Evolutionary conservation across 2,329 filamentous ascomycete species (phyloP).

Genomic region (Beauveria bassiana): DNA sequence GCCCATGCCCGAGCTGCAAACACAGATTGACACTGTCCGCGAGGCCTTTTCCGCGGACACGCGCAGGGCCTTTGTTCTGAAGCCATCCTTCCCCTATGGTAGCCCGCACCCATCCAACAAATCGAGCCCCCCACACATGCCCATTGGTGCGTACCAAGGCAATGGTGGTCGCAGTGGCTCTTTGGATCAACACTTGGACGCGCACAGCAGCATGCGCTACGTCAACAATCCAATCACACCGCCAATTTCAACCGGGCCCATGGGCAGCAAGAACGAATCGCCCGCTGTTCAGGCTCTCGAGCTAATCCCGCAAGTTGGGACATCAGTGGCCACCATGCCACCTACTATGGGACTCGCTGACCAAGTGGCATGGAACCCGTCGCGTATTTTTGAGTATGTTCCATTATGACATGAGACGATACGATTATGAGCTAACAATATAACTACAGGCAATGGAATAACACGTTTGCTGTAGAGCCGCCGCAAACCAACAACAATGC

Average conservation of each 20-base stretch:
- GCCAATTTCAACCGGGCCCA: slow-evolving; percentile 65
- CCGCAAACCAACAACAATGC: slow-evolving; percentile 35
- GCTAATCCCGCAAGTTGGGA: slow-evolving; percentile 57
- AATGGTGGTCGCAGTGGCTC: slow-evolving; percentile 38
- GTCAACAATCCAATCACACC: slow-evolving; percentile 67
- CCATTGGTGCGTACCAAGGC: slow-evolving; percentile 41
- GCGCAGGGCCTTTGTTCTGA: slow-evolving; percentile 79
- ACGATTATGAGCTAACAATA: background rate
- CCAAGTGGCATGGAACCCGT: slow-evolving; percentile 70
- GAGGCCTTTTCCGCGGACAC: slow-evolving; percentile 86
- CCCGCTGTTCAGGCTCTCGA: slow-evolving; percentile 63
- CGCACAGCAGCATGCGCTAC: slow-evolving; percentile 51
- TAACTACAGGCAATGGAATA: slow-evolving; percentile 75
- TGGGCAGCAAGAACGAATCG: slow-evolving; percentile 72
- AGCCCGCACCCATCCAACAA: slow-evolving; percentile 61
- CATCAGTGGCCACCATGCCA: slow-evolving; percentile 41
- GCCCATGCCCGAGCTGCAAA: slow-evolving; percentile 85
- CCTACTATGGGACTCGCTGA: slow-evolving; percentile 55
- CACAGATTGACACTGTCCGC: slow-evolving; percentile 80
- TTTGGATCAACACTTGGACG: slow-evolving; percentile 47
- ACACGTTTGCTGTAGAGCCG: slow-evolving; percentile 66
- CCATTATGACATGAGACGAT: background rate
- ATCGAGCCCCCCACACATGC: slow-evolving; percentile 53
- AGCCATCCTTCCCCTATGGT: slow-evolving; percentile 78
- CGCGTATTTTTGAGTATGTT: slow-evolving; percentile 77